A percentile compares a stretch with the other conserved stretches of the same genome.
These are phyloP conservation scores for Daldinia sp. DNA, from an alignment of 2,329 filamentous ascomycete genomes.

Conservation along the genomic window DNA sequence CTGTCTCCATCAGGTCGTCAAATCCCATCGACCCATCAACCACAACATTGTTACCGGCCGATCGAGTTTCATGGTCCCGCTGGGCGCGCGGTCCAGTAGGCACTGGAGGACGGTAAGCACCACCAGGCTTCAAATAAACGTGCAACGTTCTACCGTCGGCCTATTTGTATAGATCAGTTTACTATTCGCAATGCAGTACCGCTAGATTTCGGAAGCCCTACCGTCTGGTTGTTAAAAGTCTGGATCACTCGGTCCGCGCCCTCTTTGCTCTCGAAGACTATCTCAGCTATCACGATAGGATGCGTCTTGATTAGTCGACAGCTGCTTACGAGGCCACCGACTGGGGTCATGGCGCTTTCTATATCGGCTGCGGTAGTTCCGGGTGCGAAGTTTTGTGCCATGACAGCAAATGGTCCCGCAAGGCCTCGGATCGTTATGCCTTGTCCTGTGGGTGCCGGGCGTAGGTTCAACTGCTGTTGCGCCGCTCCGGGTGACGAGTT, in stretches of 20 bases:
- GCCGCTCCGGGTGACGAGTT: slow-evolving; percentile 48
- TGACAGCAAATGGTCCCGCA: slow-evolving; percentile 74
- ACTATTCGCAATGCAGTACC: background rate
- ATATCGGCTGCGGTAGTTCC: slow-evolving; percentile 85
- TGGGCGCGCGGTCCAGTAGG: slow-evolving; percentile 47
- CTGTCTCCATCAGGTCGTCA: slow-evolving; percentile 56
- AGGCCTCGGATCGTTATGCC: slow-evolving; percentile 78
- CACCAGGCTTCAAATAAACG: slow-evolving; percentile 72
- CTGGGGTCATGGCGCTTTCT: slow-evolving; percentile 79
- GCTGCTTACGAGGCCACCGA: slow-evolving; percentile 73
- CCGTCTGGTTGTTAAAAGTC: slow-evolving; percentile 81
- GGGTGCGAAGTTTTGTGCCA: slow-evolving; percentile 82
- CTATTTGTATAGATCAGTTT: slow-evolving; percentile 49
- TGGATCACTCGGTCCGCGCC: slow-evolving; percentile 78
- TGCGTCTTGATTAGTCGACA: slow-evolving; percentile 73
- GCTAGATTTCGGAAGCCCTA: slow-evolving; percentile 50
- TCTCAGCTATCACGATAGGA: slow-evolving; percentile 80
- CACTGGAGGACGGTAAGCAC: slow-evolving; percentile 41
- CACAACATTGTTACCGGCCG: slow-evolving; percentile 50
- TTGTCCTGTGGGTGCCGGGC: slow-evolving; percentile 36
- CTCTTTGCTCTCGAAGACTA: slow-evolving; percentile 75
- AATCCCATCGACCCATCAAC: slow-evolving; percentile 65
- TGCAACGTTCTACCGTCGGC: slow-evolving; percentile 78
- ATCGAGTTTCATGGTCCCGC: slow-evolving; percentile 45
- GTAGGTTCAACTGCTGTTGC: slow-evolving; percentile 49